phyloP scores from a whole-genome alignment of 257 asterid species.

The Henckelia pumila region DNA sequence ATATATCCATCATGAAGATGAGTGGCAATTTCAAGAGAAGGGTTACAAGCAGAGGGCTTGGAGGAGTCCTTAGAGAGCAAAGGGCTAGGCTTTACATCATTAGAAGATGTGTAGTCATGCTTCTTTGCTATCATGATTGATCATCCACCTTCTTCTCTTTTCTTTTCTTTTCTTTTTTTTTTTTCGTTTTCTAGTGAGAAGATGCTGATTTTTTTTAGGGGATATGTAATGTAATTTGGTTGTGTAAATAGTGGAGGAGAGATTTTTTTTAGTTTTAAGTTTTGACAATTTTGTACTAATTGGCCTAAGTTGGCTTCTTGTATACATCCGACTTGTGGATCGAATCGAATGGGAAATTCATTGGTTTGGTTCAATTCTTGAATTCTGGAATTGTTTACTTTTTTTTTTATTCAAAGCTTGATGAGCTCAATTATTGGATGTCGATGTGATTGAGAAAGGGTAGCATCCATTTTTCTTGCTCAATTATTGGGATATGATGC shows the following conservation, averaged over 20 bases:
- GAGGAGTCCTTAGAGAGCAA: slow-evolving; percentile 72
- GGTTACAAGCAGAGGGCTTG: slow-evolving; percentile 71
- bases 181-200: neutral
- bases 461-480: neutral
- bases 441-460: neutral
- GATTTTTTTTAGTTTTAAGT: slow-evolving; percentile 20
- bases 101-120: slow-evolving; percentile 82
- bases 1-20: slow-evolving; percentile 67
- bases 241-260: slow-evolving; percentile 28
- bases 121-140: slow-evolving; percentile 69
- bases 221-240: neutral
- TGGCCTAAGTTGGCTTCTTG: slow-evolving; percentile 19
- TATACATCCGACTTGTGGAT: slow-evolving; percentile 24
- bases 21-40: slow-evolving; percentile 57
- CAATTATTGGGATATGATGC: neutral
- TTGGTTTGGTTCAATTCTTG: neutral
- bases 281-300: slow-evolving; percentile 38
- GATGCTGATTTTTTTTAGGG: no score
- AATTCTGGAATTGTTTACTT: neutral
- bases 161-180: neutral
- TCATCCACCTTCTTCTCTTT: neutral
- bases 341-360: slow-evolving; percentile 9
- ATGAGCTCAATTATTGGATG: neutral
- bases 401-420: no score
- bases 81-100: slow-evolving; percentile 81